These are phyloP conservation scores for Globisporangium uncinulatum DNA, from an alignment of 352 stramenopile species.

Conservation along the genomic window DNA sequence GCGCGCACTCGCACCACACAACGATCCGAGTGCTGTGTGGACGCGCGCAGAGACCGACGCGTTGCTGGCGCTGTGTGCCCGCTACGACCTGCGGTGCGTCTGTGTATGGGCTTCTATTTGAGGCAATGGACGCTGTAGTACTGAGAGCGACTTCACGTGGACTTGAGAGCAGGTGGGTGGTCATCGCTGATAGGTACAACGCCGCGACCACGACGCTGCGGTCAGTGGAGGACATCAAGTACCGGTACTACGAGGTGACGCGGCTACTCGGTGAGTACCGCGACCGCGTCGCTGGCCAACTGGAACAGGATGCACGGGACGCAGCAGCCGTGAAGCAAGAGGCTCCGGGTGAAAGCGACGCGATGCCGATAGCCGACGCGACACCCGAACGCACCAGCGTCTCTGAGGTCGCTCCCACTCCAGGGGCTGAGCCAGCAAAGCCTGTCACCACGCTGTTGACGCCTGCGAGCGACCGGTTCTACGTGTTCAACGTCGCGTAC, in stretches of 20 bases:
- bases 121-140: too few relatives aligned
- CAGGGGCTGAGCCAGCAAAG: background rate
- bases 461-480: slow-evolving; percentile 23
- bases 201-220: slow-evolving; percentile 28
- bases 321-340: background rate
- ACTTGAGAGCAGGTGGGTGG: slow-evolving; percentile 35
- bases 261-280: slow-evolving; percentile 36
- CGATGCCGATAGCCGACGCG: background rate
- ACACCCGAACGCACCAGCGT: background rate
- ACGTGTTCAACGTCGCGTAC: slow-evolving; percentile 56
- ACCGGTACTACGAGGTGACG: slow-evolving; percentile 61
- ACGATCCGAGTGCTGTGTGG: slow-evolving; percentile 53
- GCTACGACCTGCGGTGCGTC: slow-evolving; percentile 38
- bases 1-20: slow-evolving; percentile 25
- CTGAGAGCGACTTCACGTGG: background rate
- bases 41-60: slow-evolving; percentile 58
- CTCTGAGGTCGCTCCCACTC: background rate
- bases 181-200: slow-evolving; percentile 60
- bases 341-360: background rate
- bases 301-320: background rate
- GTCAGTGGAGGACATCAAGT: slow-evolving; percentile 68
- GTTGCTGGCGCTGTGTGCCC: slow-evolving; percentile 42
- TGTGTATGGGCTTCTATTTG: background rate
- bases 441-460: background rate
- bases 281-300: background rate